These are phyloP conservation scores for Mimosa bimucronata DNA, from an alignment of 306 rosid species.

Conservation along the genomic window DNA sequence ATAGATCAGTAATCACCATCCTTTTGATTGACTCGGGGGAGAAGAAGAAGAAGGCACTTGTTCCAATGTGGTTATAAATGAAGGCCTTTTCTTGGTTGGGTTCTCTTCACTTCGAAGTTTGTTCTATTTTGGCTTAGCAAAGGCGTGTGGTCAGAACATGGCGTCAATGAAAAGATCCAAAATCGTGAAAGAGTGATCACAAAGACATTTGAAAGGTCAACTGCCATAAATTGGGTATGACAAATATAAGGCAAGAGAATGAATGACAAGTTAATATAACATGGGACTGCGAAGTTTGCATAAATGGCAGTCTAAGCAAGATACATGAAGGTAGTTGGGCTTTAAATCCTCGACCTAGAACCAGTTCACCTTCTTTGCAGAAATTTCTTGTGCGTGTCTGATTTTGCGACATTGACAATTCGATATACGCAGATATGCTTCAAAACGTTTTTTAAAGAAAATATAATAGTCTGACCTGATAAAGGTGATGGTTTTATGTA, in stretches of 20 bases:
- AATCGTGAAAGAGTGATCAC: not conserved
- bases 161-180: not conserved
- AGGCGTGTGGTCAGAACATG: slow-evolving; percentile 7
- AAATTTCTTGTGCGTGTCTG: not conserved
- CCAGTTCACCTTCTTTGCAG: not conserved
- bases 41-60: not conserved
- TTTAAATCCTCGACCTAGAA: not conserved
- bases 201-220: slow-evolving; percentile 13
- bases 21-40: not conserved
- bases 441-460: not conserved
- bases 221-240: not conserved
- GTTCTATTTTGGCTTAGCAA: not conserved
- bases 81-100: not conserved
- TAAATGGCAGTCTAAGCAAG: too few species aligned
- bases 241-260: not conserved
- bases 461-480: not conserved
- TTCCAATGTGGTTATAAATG: not conserved
- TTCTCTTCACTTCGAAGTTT: not conserved
- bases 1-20: too few species aligned
- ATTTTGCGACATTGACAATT: not conserved
- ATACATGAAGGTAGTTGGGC: not conserved
- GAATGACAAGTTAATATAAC: not conserved
- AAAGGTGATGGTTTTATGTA: not conserved
- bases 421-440: not conserved
- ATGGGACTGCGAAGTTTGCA: not conserved